phyloP scores from a whole-genome alignment of 495 filamentous ascomycete species.

The Hypoxylon fuscum region DNA sequence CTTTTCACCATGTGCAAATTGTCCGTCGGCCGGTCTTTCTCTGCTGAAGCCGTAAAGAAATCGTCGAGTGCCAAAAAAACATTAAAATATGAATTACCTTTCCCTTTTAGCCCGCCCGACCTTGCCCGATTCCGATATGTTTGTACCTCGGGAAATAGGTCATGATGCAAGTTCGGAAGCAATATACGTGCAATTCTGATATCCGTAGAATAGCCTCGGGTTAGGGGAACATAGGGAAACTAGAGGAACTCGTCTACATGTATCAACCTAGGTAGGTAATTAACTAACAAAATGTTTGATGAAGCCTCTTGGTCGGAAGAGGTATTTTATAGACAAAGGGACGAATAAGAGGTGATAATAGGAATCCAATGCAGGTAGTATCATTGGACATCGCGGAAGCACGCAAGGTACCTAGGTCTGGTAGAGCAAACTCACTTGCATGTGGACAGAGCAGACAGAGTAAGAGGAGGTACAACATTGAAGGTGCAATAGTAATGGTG shows the following conservation, averaged over 20 bases:
- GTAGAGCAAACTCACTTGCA: slow-evolving; percentile 20
- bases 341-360: neutral
- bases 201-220: slow-evolving; percentile 37
- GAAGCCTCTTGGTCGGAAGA: neutral
- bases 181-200: slow-evolving; percentile 1
- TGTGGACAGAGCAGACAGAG: too few relatives aligned
- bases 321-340: neutral
- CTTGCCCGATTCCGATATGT: slow-evolving; percentile 31
- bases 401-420: neutral
- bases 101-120: slow-evolving; percentile 33
- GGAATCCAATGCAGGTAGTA: slow-evolving; percentile 6
- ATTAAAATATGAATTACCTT: slow-evolving; percentile 9
- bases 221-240: slow-evolving; percentile 7
- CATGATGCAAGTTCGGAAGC: slow-evolving; percentile 16
- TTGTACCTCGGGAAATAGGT: slow-evolving; percentile 33
- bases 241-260: neutral
- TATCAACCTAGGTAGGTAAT: neutral
- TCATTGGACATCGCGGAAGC: neutral
- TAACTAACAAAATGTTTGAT: neutral
- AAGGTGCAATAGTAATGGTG: slow-evolving; percentile 16
- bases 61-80: neutral
- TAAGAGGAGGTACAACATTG: neutral
- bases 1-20: slow-evolving; percentile 19
- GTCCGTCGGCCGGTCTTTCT: neutral
- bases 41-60: slow-evolving; percentile 1